Conservation (phyloP, 352 stramenopile genomes). For the Aphanomyces cochlioides region DNA sequence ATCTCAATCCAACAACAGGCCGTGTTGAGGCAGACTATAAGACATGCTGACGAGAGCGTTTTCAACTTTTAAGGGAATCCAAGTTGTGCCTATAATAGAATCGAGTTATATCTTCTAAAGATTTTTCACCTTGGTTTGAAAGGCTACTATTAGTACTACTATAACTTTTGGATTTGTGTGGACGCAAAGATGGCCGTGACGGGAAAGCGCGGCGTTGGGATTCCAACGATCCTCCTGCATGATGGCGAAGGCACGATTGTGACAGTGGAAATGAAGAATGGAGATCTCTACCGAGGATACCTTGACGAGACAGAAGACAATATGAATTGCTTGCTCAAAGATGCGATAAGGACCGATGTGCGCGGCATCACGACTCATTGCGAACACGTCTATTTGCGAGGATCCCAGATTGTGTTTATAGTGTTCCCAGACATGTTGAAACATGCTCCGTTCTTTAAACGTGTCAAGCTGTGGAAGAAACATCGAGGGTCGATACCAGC, state of each 20-base stretch:
- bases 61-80: too few relatives aligned
- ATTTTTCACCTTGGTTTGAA: too few relatives aligned
- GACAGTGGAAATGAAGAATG: conserved; percentile 83
- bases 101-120: too few relatives aligned
- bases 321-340: conserved; percentile 88
- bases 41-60: too few relatives aligned
- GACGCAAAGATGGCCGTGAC: conserved; percentile 62
- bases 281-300: conserved; percentile 79
- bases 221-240: conserved; percentile 82
- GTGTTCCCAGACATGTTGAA: conserved; percentile 87
- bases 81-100: too few relatives aligned
- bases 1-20: too few relatives aligned
- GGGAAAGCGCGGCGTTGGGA: conserved; percentile 77
- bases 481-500: conserved; percentile 73
- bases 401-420: conserved; percentile 85
- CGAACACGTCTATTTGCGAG: conserved; percentile 80
- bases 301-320: conserved; percentile 87
- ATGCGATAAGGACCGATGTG: conserved; percentile 77
- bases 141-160: too few relatives aligned
- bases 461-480: conserved; percentile 87
- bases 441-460: conserved; percentile 84
- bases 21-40: too few relatives aligned
- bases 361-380: conserved; percentile 74
- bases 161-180: too few relatives aligned
- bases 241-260: conserved; percentile 85